Percentiles rank a stretch among this genome's conserved stretches.
These are phyloP conservation scores for Boletus rubescentipes DNA, from an alignment of 768 basidiomycete genomes.

Conservation along the genomic window DNA sequence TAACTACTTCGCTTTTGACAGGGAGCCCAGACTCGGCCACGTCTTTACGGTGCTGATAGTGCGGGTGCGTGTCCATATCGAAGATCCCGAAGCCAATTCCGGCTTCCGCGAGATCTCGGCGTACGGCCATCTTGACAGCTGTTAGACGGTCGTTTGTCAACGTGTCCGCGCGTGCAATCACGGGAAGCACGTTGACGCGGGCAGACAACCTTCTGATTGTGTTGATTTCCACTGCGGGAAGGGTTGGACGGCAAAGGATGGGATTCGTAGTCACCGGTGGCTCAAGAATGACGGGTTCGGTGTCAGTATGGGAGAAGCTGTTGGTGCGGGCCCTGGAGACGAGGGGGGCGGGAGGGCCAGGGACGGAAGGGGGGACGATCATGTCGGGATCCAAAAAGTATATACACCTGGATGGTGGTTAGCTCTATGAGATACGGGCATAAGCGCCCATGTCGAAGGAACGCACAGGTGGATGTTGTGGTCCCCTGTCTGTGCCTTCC, in stretches of 20 bases:
- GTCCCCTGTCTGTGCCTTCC: conserved; percentile 67
- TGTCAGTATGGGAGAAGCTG: conserved; percentile 70
- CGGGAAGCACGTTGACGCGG: conserved; percentile 85
- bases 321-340: conserved; percentile 67
- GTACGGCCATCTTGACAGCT: conserved; percentile 76
- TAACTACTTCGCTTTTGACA: conserved; percentile 51
- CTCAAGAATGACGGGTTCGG: conserved; percentile 77
- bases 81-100: conserved; percentile 91
- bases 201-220: conserved; percentile 78
- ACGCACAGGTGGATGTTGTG: conserved; percentile 81
- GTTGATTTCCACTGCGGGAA: conserved; percentile 69
- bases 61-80: conserved; percentile 64
- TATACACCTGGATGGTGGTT: conserved; percentile 57
- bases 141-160: conserved; percentile 80
- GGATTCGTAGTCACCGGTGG: conserved; percentile 76
- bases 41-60: conserved; percentile 44
- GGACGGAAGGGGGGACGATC: conserved; percentile 69
- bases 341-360: conserved; percentile 64
- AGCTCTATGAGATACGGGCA: conserved; percentile 15
- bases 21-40: conserved; percentile 41
- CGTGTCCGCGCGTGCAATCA: conserved; percentile 78
- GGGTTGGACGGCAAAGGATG: conserved; percentile 60
- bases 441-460: conserved; percentile 32
- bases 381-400: conserved; percentile 86
- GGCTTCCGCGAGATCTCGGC: conserved; percentile 76